A percentile compares a stretch with the other conserved stretches of the same genome.
Conservation (phyloP, 257 asterid genomes). For the Petrea volubilis region DNA sequence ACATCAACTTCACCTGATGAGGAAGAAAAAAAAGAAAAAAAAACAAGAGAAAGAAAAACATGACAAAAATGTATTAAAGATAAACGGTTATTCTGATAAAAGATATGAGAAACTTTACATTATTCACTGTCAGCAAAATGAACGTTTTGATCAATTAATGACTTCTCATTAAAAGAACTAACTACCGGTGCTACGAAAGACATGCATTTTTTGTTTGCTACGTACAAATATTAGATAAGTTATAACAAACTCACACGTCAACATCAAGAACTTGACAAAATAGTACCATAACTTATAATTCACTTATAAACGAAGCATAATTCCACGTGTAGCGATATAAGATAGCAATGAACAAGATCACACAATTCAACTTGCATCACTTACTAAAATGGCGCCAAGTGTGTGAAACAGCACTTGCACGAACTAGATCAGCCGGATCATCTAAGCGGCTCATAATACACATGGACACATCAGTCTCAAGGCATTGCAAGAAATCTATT, state of each 20-base stretch:
- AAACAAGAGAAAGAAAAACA: too few species aligned
- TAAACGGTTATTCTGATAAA: neutral
- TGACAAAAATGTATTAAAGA: too few species aligned
- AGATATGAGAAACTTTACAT: neutral
- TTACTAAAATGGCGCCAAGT: slow-evolving; percentile 51
- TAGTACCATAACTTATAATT: neutral
- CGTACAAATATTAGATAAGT: neutral
- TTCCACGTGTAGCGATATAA: neutral
- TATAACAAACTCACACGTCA: too few species aligned
- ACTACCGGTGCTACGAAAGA: neutral
- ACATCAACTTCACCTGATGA: neutral
- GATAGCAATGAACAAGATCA: neutral
- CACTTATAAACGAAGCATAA: neutral
- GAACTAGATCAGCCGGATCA: slow-evolving; percentile 51
- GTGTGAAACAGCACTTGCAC: slow-evolving; percentile 43
- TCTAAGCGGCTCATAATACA: slow-evolving; percentile 33
- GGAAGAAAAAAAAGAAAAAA: too few species aligned
- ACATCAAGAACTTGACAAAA: neutral
- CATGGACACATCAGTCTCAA: slow-evolving; percentile 32
- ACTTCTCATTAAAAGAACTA: neutral
- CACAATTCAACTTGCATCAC: neutral
- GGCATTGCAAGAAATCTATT: slow-evolving; percentile 37
- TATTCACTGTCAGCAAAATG: neutral
- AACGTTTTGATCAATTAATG: neutral
- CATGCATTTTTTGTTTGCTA: neutral